Conservation (phyloP, 495 filamentous ascomycete species). For the Aspergillus steynii region DNA sequence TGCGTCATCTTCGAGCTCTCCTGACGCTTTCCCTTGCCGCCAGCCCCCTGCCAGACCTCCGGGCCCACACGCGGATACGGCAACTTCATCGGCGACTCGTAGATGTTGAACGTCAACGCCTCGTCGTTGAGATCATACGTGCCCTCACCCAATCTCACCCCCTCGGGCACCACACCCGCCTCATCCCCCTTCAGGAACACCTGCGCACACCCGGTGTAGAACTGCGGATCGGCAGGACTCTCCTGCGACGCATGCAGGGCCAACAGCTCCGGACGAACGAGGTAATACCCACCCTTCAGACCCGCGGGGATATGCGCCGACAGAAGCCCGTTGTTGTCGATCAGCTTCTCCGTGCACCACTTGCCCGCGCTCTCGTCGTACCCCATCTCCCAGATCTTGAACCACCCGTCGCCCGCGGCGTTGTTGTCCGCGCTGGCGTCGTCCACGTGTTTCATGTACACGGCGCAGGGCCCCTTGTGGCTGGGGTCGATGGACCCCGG, state of each 20-base stretch:
- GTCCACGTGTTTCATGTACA: slow-evolving; percentile 69
- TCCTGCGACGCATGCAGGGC: slow-evolving; percentile 62
- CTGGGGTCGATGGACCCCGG: slow-evolving; percentile 58
- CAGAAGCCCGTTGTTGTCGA: slow-evolving; percentile 62
- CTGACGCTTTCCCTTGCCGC: background rate
- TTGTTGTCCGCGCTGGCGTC: slow-evolving; percentile 41
- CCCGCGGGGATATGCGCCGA: slow-evolving; percentile 58
- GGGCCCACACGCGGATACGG: slow-evolving; percentile 65
- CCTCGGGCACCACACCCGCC: slow-evolving; percentile 40
- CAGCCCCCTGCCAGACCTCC: slow-evolving; percentile 34
- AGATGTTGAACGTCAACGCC: slow-evolving; percentile 65
- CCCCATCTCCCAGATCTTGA: slow-evolving; percentile 74
- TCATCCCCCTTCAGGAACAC: slow-evolving; percentile 55
- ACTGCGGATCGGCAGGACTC: slow-evolving; percentile 55
- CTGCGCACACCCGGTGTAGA: slow-evolving; percentile 71
- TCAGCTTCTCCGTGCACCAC: slow-evolving; percentile 71
- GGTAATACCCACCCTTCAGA: slow-evolving; percentile 64
- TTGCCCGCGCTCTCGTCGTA: slow-evolving; percentile 51
- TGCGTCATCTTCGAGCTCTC: slow-evolving; percentile 18
- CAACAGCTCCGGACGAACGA: slow-evolving; percentile 66
- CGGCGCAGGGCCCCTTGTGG: slow-evolving; percentile 70
- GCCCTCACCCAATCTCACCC: slow-evolving; percentile 61
- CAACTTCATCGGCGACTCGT: slow-evolving; percentile 35
- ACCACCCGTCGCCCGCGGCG: slow-evolving; percentile 68
- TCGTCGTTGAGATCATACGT: slow-evolving; percentile 53